A percentile compares a stretch with the other conserved stretches of the same genome.
Evolutionary conservation across 2,329 filamentous ascomycete genomes (phyloP).

Genomic region (Pseudogymnoascus sp.): DNA sequence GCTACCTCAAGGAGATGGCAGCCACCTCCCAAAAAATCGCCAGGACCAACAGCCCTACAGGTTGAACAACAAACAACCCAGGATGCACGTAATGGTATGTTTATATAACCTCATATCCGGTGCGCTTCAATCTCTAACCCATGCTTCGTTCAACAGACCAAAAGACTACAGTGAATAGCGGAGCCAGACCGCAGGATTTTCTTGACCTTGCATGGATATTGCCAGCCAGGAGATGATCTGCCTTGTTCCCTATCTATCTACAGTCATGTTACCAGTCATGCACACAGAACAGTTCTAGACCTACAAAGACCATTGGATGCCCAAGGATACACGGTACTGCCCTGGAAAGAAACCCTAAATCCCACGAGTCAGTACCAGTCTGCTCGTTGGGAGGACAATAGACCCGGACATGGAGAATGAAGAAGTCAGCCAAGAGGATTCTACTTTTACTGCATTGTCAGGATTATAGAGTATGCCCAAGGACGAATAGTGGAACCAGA

Average conservation of each 20-base stretch:
- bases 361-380: constrained; percentile 7
- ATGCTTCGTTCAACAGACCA: constrained; percentile 5
- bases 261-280: constrained; percentile 25
- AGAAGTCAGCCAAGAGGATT: not conserved
- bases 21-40: not conserved
- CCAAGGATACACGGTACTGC: constrained; percentile 16
- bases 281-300: constrained; percentile 12
- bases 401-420: not conserved
- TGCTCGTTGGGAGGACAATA: constrained; percentile 7
- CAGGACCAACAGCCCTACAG: constrained; percentile 7
- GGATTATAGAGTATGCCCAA: constrained; percentile 8
- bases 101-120: not conserved
- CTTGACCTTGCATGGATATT: constrained; percentile 10
- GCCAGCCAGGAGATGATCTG: constrained; percentile 9
- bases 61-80: not conserved
- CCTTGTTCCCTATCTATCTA: constrained; percentile 1
- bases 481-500: not conserved
- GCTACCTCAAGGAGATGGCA: constrained; percentile 7
- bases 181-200: constrained; percentile 10
- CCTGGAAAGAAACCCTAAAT: not conserved
- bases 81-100: constrained; percentile 6
- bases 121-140: not conserved
- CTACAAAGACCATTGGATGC: constrained; percentile 10
- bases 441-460: constrained; percentile 7
- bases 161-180: constrained; percentile 10